A percentile compares a stretch with the other conserved stretches of the same genome.
Evolutionary conservation across 352 stramenopile species (phyloP).

Genomic region (Phytophthora colocasiae): DNA sequence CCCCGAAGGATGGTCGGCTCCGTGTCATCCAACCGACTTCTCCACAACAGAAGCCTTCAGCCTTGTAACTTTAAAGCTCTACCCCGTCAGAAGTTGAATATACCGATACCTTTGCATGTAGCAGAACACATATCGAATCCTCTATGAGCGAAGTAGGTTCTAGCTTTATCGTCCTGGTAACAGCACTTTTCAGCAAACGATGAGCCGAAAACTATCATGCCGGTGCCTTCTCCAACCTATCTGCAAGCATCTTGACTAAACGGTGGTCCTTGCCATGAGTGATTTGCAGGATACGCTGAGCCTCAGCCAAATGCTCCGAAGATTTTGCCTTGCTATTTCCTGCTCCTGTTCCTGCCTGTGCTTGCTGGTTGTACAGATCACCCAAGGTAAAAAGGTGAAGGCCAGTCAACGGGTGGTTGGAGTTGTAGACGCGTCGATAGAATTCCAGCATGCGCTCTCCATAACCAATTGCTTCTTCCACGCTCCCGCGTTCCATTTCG

Average conservation of each 20-base stretch:
- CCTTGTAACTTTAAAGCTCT: slow-evolving; percentile 15
- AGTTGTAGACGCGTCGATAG: slow-evolving; percentile 66
- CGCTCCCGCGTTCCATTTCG: slow-evolving; percentile 51
- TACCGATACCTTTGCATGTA: neutral
- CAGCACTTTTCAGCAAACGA: too few species aligned
- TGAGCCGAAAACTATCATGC: slow-evolving; percentile 5
- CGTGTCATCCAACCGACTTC: slow-evolving; percentile 16
- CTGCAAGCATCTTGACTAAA: slow-evolving; percentile 50
- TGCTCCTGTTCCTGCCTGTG: slow-evolving; percentile 6
- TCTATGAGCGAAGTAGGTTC: too few species aligned
- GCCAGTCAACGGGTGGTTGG: slow-evolving; percentile 64
- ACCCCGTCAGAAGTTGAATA: neutral
- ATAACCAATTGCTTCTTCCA: slow-evolving; percentile 39
- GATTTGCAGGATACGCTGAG: slow-evolving; percentile 52
- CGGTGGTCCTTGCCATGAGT: slow-evolving; percentile 61
- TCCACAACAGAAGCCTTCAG: slow-evolving; percentile 17
- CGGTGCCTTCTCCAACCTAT: slow-evolving; percentile 31
- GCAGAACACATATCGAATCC: too few species aligned
- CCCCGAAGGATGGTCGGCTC: slow-evolving; percentile 29
- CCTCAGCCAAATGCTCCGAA: slow-evolving; percentile 41
- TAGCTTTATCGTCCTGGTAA: too few species aligned
- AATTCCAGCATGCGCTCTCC: slow-evolving; percentile 63
- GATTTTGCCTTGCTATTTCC: slow-evolving; percentile 25
- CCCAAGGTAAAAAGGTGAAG: slow-evolving; percentile 76
- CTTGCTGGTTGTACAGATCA: slow-evolving; percentile 47